Evolutionary conservation across 73 alveolate genomes (phyloP), one percentile per base, ranked within the genome.

Genomic region (Paraurostyla sp.): DNA sequence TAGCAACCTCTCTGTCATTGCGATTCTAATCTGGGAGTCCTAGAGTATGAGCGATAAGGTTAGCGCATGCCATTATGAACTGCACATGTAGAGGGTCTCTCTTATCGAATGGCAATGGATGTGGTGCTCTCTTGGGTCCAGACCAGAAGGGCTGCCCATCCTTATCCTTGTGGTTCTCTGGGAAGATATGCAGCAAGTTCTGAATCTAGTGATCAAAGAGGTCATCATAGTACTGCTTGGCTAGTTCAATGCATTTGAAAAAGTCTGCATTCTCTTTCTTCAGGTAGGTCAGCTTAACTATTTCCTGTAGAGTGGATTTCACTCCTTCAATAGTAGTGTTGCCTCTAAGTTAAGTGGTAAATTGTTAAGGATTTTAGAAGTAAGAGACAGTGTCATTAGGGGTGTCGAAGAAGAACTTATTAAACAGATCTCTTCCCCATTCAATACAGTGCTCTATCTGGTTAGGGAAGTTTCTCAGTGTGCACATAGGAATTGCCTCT

Each of bases 381-480:
- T 83, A 97, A n/a, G n/a, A n/a, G n/a, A n/a, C n/a, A n/a, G 97
- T 95, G 73, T 97, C 99, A 50, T 71, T 89, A 0, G 99, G 97
- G 18, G 96, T 96, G 88, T 98, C 99, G 51, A 96, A 96, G 85
- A 98, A 98, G 83, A 94, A 78, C 83, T 94, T 98, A 89, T 92
- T 94, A 91, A 98, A 98, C 62, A 93, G 94, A 51, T 98, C 99
- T 88, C 99, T 93, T 25, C 99, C 99, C 99, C 99, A 98, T 87
- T 98, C 99, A 73, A 98, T 98, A 76, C 99, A 95, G 94, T 98
- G 99, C 93, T 98, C 99, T 69, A 98, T 98, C 94, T 97, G 95
- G 75, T 97, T 94, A 30, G 99, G 99, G 99, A 98, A 98, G 89
- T 98, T 98, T 92, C 98, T 98, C 87, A 98, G 92, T 0, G 99